Base-by-base conservation (phyloP, 2,329 filamentous ascomycete genomes). In the Microcera coccophila region DNA sequence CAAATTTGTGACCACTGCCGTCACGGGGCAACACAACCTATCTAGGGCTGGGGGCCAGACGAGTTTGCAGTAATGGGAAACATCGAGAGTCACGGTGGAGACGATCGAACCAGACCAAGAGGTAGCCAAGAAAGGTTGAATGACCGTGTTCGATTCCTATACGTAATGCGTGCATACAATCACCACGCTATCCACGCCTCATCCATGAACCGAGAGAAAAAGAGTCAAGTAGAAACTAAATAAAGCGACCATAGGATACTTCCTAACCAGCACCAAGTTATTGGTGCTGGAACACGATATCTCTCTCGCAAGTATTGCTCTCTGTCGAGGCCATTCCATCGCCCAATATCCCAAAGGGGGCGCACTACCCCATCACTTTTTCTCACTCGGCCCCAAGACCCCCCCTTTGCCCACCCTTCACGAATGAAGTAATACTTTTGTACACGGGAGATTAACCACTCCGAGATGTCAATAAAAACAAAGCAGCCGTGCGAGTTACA, bases 161-260 rank as follows among this genome's bases (percentile, higher is more conserved):
- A 43, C 50, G 49, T 53, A 57, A 58, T 58, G 52, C 56, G 48
- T 62, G 61, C 57, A 57, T 61, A 62, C 59, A 59, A 42, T 37
- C 44, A 47, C 42, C 50, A 50, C 54, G 35, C 36, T 39, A 37
- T 48, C 43, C 50, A 49, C 52, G 36, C 39, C 39, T 47, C 48
- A 39, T 36, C 44, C 44, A 49, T 43, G 47, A 44, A 36, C 39
- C 36, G 54, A 50, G 47, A 49, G 45, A 51, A 47, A 50, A 52
- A 51, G 37, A 57, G 53, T 47, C 53, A 54, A 54, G 50, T 46
- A 54, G 48, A 55, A 50, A 56, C 52, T 55, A 61, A 55, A 60
- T 57, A 51, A 55, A 57, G 57, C 54, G 57, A 62, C 51, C 51
- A 59, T 50, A 54, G 44, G 50, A 57, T 49, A 55, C 53, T 22